Base-by-base conservation (phyloP, 2,329 filamentous ascomycete species). In the Aspergillus jensenii region DNA sequence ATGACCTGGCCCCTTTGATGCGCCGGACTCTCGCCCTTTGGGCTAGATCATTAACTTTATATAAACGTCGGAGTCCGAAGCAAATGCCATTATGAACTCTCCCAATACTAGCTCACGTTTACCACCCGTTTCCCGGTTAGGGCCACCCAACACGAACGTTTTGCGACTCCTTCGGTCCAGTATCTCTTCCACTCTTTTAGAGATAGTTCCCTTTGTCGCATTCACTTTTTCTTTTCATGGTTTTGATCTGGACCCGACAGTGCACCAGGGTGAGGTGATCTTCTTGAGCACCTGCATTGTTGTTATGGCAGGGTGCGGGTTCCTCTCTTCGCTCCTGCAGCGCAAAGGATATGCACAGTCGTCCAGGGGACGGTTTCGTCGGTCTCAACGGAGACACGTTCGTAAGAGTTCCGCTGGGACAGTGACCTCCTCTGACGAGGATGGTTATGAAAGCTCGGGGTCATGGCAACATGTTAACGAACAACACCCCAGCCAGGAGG, bases 281-380 rank as follows among this genome's bases (percentile, higher is more conserved):
- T 68, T 74, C 39, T 57, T 74, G 59, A 66, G 65, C 50, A 67
- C 69, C 49, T 73, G 67, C 52, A 57, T 71, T 21, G 55, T 71
- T 53, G 63, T 71, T n/a, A 76, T 76, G 73, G 68, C 67, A 45
- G 69, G 72, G 37, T 76, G 73, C 59, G 70, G 72, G 8, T 15
- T 74, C 11, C 53, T 74, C n/a, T 68, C 71, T 25, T 65, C 66
- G 21, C 55, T 72, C 50, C 37, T 69, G 45, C 65, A 68, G 56
- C 70, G 67, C 51, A 65, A 59, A 52, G 40, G 52, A 21, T 51
- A 55, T 47, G 47, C 58, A 37, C 62, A 51, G 25, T 60, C 62
- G 25, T 53, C 56, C n/a, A 64, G 56, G 2, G 66, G 59, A 37
- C 68, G 62, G 23, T 59, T 59, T 58, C 66, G 66, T 45, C 65